Conservation (phyloP, 192 early-diverging fungal genomes). For the Backusella sp. region DNA sequence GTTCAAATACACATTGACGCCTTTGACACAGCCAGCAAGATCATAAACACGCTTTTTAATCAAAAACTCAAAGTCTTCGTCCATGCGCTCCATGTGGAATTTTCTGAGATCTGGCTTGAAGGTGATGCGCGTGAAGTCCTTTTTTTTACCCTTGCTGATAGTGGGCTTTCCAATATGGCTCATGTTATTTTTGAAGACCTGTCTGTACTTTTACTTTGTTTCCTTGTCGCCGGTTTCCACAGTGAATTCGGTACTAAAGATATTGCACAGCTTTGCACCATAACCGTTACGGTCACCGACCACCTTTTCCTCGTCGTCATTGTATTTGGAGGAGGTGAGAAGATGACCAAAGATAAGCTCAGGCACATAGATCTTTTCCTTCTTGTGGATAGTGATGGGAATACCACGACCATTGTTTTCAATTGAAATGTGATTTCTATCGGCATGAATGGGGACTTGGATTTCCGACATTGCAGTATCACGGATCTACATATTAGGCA, state of each 20-base stretch:
- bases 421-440: constrained; percentile 78
- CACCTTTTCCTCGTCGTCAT: constrained; percentile 92
- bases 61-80: constrained; percentile 84
- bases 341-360: constrained; percentile 98
- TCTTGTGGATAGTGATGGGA: constrained; percentile 89
- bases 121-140: constrained; percentile 89
- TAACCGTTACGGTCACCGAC: constrained; percentile 96
- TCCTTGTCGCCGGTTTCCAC: constrained; percentile 87
- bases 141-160: constrained; percentile 63
- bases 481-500: constrained; percentile 53
- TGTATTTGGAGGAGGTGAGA: constrained; percentile 95
- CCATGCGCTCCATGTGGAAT: constrained; percentile 86
- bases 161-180: constrained; percentile 67
- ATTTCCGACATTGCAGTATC: constrained; percentile 86
- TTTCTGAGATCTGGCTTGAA: constrained; percentile 92
- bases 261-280: constrained; percentile 95
- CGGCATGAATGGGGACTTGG: constrained; percentile 83
- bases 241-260: constrained; percentile 91
- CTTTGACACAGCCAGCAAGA: constrained; percentile 81
- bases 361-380: constrained; percentile 89
- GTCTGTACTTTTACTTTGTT: constrained; percentile 72
- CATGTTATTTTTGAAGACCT: constrained; percentile 92
- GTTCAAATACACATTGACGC: constrained; percentile 87
- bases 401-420: constrained; percentile 96
- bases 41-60: constrained; percentile 94